A percentile compares a stretch with the other conserved stretches of the same genome.
These are phyloP conservation scores for Brassica juncea DNA, from an alignment of 345 rosid species.

Conservation along the genomic window DNA sequence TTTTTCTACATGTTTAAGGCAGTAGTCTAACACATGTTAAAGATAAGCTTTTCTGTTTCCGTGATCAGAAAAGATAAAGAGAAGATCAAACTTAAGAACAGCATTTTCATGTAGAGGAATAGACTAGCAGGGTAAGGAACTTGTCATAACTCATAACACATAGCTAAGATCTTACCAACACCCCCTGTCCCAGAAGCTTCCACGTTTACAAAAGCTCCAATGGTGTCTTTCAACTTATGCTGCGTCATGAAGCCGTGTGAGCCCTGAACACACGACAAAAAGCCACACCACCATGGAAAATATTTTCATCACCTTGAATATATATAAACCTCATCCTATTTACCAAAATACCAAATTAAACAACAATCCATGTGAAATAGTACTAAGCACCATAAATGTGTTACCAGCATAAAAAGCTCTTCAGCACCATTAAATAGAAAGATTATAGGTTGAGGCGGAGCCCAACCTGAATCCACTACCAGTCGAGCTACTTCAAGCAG, in stretches of 20 bases:
- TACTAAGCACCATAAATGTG: slow-evolving; percentile 4
- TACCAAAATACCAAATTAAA: slow-evolving; percentile 28
- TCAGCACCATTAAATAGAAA: slow-evolving; percentile 96
- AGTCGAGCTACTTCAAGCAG: slow-evolving; percentile 88
- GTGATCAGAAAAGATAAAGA: not conserved
- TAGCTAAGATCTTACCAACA: slow-evolving; percentile 58
- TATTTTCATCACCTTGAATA: slow-evolving; percentile 14
- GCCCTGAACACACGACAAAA: slow-evolving; percentile 61
- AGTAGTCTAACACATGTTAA: not conserved
- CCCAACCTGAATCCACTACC: slow-evolving; percentile 79
- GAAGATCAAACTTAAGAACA: slow-evolving; percentile 15
- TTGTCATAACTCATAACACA: slow-evolving; percentile 5
- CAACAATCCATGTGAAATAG: not conserved
- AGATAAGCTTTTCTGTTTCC: not conserved
- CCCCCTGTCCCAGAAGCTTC: slow-evolving; percentile 99
- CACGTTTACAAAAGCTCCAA: slow-evolving; percentile 89
- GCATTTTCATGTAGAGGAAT: not conserved
- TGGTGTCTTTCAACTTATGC: slow-evolving; percentile 75
- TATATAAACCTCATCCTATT: slow-evolving; percentile 12
- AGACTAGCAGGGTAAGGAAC: not conserved
- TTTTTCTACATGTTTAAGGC: slow-evolving; percentile 4
- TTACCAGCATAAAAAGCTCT: slow-evolving; percentile 91
- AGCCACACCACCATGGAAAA: slow-evolving; percentile 14
- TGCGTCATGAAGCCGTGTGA: slow-evolving; percentile 94
- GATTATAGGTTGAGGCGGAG: slow-evolving; percentile 78